Conservation (phyloP, 352 stramenopile species). For the Lagenidium giganteum region DNA sequence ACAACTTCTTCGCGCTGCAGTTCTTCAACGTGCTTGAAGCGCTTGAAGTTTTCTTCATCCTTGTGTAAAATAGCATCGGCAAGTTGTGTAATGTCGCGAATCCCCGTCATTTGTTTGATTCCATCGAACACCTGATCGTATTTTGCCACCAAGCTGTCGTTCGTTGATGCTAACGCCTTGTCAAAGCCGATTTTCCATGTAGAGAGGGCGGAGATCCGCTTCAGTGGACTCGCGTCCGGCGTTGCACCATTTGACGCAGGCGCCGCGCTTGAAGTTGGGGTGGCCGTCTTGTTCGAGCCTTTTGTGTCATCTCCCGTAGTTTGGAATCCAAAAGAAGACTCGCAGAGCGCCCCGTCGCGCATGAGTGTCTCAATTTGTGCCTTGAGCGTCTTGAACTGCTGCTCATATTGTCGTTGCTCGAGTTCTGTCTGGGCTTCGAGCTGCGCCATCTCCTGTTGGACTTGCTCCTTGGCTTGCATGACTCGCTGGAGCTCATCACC, state of each 20-base stretch:
- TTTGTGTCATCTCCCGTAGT: constrained; percentile 1
- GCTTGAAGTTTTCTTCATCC: constrained; percentile 78
- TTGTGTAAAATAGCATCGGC: constrained; percentile 43
- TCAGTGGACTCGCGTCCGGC: constrained; percentile 27
- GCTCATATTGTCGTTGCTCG: constrained; percentile 56
- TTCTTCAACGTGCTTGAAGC: constrained; percentile 70
- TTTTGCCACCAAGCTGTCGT: constrained; percentile 38
- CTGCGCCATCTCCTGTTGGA: constrained; percentile 38
- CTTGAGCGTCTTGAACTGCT: constrained; percentile 60
- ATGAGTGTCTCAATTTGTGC: constrained; percentile 45
- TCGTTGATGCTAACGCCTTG: constrained; percentile 38
- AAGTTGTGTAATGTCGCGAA: constrained; percentile 43
- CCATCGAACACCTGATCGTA: constrained; percentile 61
- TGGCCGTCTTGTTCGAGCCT: neutral
- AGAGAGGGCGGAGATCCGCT: constrained; percentile 49
- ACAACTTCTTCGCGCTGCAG: constrained; percentile 51
- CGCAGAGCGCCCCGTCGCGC: constrained; percentile 17
- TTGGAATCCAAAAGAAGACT: neutral
- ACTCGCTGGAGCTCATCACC: constrained; percentile 35
- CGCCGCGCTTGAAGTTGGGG: neutral
- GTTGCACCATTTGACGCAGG: neutral
- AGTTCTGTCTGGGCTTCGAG: constrained; percentile 41
- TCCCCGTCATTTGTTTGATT: constrained; percentile 51
- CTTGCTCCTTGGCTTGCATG: constrained; percentile 33
- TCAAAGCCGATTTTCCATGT: constrained; percentile 77